These are phyloP conservation scores for Phylloporus sp. DNA, from an alignment of 768 basidiomycete genomes.

Conservation along the genomic window DNA sequence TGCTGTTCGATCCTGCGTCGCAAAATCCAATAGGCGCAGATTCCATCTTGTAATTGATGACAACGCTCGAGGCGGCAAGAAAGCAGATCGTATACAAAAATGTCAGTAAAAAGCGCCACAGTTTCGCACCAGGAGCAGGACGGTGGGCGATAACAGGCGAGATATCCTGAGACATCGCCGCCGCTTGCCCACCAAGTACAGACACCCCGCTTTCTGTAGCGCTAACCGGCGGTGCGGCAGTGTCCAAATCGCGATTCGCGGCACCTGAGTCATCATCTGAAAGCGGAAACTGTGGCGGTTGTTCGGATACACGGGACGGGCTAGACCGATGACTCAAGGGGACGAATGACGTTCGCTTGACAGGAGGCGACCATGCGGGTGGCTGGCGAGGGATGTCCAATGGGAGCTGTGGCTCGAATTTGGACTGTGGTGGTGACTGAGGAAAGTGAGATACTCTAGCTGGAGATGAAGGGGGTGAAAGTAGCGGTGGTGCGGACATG, in stretches of 20 bases:
- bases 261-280: conserved; percentile 3
- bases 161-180: conserved; percentile 37
- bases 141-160: conserved; percentile 31
- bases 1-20: conserved; percentile 59
- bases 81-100: conserved; percentile 39
- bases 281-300: conserved; percentile 3
- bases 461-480: conserved; percentile 42
- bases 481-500: conserved; percentile 65
- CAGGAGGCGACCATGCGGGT: conserved; percentile 11
- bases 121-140: conserved; percentile 11
- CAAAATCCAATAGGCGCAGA: conserved; percentile 77
- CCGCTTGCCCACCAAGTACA: conserved; percentile 23
- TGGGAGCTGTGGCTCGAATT: conserved; percentile 54
- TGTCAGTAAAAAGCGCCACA: conserved; percentile 36
- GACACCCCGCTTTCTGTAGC: conserved; percentile 20
- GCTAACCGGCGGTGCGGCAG: conserved; percentile 10
- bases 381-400: conserved; percentile 33
- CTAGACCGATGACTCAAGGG: conserved; percentile 19
- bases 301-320: conserved; percentile 11
- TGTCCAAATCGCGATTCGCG: not conserved
- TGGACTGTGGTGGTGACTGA: conserved; percentile 47
- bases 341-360: conserved; percentile 9
- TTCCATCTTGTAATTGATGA: conserved; percentile 57
- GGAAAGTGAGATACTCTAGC: conserved; percentile 24
- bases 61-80: conserved; percentile 31